Evolutionary conservation across 177 flowering plant genomes (phyloP), one percentile per base, ranked within the genome.

Genomic region (Vitis hybrid): DNA sequence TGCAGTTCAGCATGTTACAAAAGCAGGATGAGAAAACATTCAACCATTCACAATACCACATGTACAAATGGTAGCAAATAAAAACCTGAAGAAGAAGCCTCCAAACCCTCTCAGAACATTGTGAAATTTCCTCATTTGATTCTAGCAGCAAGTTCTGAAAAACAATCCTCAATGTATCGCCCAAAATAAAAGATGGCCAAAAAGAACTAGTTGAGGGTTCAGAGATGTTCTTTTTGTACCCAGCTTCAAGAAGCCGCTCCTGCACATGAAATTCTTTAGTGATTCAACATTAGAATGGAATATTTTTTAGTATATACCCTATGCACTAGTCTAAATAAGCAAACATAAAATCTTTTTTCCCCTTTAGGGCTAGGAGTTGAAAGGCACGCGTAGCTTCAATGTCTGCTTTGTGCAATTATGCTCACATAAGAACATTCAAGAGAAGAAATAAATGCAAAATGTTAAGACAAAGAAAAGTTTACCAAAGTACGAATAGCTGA

Each of bases 171-270:
- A 96, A 87, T 18, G 98, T 91, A 73, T 96, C 99, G 10, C 91
- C 94, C 82, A 96, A 81, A 65, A 96, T 93, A 73, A 74, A 86
- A 60, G 97, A 84, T 65, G 97, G 98, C 98, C 98, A 96, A 77
- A 90, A 85, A 19, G 97, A 83, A 71, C 77, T 52, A 60, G 65
- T 30, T 9, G 80, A 67, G 12, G 73, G 64, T 74, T 84, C 91
- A 65, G 80, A 74, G 18, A 81, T 64, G 68, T 73, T 85, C 73
- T 84, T 83, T 76, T 78, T 87, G 64, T 77, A 80, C 54, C 88
- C 92, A 76, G 95, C 97, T 82, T 90, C 98, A 78, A 95, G 97
- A 68, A 94, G 79, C 58, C 94, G 89, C 75, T 94, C 98, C 98
- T 94, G 83, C 70, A 79, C 51, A 75, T 52, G 14, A 55, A 57